A percentile compares a stretch with the other conserved stretches of the same genome.
Conservation (phyloP, 2,329 filamentous ascomycete species). For the Neonectria faginata region DNA sequence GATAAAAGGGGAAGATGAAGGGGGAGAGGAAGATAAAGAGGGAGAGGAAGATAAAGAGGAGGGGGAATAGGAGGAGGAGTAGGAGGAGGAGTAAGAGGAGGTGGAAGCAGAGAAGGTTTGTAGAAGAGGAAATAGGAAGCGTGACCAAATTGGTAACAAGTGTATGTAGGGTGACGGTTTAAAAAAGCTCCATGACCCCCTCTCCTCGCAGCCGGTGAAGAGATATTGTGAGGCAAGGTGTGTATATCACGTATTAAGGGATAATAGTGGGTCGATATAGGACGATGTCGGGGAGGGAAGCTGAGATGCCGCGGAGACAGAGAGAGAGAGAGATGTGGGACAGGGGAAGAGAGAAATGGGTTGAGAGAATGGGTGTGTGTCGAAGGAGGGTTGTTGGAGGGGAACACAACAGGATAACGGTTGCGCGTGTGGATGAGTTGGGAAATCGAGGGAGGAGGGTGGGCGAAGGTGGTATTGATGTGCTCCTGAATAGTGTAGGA, state of each 20-base stretch:
- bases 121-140: constrained; percentile 13
- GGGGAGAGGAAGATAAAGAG: constrained; percentile 7
- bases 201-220: constrained; percentile 12
- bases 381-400: constrained; percentile 4
- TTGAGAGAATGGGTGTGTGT: not conserved
- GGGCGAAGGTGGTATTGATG: constrained; percentile 8
- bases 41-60: not conserved
- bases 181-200: constrained; percentile 27
- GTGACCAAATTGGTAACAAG: constrained; percentile 10
- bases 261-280: constrained; percentile 1
- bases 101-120: constrained; percentile 2
- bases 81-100: too few species aligned
- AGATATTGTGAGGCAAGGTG: constrained; percentile 15
- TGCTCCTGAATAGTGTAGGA: constrained; percentile 3
- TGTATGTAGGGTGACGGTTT: constrained; percentile 5
- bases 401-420: constrained; percentile 6
- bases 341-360: not conserved
- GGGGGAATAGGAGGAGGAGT: too few species aligned
- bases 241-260: not conserved
- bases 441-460: constrained; percentile 12
- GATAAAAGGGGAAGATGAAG: constrained; percentile 1
- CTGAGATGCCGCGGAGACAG: constrained; percentile 11
- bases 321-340: not conserved
- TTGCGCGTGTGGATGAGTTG: constrained; percentile 4
- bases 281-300: constrained; percentile 17